These are phyloP conservation scores for Prosopis cineraria DNA, from an alignment of 306 rosid genomes.

Conservation along the genomic window DNA sequence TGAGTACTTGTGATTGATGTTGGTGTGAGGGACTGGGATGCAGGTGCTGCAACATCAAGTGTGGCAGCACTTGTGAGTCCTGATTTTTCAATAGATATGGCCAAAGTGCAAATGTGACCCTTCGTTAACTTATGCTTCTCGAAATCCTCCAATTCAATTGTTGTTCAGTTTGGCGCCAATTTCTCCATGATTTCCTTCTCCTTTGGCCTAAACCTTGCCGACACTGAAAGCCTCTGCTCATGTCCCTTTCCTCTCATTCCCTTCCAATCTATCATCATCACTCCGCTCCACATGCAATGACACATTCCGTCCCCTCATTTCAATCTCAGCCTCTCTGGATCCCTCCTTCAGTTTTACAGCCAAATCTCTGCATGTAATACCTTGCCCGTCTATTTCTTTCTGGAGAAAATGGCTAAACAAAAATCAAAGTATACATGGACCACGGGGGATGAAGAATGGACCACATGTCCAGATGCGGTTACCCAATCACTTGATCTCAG, in stretches of 20 bases:
- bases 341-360: background rate
- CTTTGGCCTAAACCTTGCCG: background rate
- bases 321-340: background rate
- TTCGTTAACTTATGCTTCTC: background rate
- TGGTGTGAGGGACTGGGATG: background rate
- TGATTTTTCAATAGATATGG: background rate
- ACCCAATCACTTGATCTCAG: no score
- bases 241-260: background rate
- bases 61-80: background rate
- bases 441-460: background rate
- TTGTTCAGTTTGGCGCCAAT: constrained; percentile 3
- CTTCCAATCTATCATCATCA: background rate
- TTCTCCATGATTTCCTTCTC: background rate
- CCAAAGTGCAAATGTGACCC: background rate
- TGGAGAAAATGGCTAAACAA: background rate
- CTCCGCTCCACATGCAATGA: background rate
- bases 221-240: background rate
- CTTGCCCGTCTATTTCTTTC: background rate
- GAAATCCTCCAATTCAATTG: background rate
- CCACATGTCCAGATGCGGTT: constrained; percentile 6
- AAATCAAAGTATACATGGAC: constrained; percentile 4
- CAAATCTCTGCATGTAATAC: background rate
- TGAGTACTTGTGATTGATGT: background rate
- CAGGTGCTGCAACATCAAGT: background rate
- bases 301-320: background rate